Percentiles rank a stretch among this genome's conserved stretches.
Evolutionary conservation across 1,284 basidiomycete genomes (phyloP).

Genomic region (Tilletiopsis washingtonensis): DNA sequence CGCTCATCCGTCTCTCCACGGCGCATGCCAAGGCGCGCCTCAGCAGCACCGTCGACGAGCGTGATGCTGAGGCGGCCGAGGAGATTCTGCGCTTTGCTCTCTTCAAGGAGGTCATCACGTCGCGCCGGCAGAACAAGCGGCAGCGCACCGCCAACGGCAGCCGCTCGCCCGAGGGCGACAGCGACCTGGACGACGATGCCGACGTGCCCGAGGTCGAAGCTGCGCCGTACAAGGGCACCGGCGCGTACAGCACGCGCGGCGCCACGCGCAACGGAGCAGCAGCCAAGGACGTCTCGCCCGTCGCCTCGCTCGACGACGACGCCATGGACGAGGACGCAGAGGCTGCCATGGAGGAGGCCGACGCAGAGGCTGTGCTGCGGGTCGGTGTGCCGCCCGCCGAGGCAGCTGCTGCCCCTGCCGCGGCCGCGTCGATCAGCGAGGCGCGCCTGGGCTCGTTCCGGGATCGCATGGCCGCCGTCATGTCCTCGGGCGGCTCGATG

Average conservation of each 20-base stretch:
- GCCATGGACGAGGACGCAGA: constrained; percentile 13
- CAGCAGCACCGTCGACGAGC: constrained; percentile 72
- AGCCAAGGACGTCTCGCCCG: not conserved
- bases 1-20: constrained; percentile 92
- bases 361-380: constrained; percentile 18
- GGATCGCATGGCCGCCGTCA: constrained; percentile 60
- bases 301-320: not conserved
- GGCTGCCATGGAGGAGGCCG: constrained; percentile 16
- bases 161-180: constrained; percentile 38
- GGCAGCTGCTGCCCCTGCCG: not conserved
- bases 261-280: constrained; percentile 4
- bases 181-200: constrained; percentile 59
- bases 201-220: constrained; percentile 49
- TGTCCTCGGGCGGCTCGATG: constrained; percentile 50
- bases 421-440: constrained; percentile 6
- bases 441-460: constrained; percentile 24
- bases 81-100: constrained; percentile 93
- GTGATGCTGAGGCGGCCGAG: constrained; percentile 84
- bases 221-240: constrained; percentile 12
- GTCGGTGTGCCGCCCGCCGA: constrained; percentile 18
- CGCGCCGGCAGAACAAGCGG: constrained; percentile 51
- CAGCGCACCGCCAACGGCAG: constrained; percentile 21
- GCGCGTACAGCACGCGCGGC: constrained; percentile 30
- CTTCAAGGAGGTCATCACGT: constrained; percentile 89
- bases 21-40: constrained; percentile 95